These are phyloP conservation scores for Falciphora oryzae DNA, from an alignment of 2,329 filamentous ascomycete species.

Conservation along the genomic window DNA sequence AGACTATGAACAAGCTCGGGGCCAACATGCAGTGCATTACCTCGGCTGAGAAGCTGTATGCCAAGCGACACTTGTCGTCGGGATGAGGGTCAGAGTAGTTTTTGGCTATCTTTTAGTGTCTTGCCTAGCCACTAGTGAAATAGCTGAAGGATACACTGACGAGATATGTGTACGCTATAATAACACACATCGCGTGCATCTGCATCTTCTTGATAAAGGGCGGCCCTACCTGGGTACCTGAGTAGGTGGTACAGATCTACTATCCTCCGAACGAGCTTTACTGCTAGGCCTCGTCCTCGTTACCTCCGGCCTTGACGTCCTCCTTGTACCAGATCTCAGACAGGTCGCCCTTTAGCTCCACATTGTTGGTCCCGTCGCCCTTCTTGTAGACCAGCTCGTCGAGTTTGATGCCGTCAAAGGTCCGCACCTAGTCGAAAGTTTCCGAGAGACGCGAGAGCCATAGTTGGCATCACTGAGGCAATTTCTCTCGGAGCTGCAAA, in stretches of 20 bases:
- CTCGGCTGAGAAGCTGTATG: slow-evolving; percentile 67
- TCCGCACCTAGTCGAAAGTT: slow-evolving; percentile 27
- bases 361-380: slow-evolving; percentile 28
- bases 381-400: slow-evolving; percentile 30
- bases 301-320: slow-evolving; percentile 14
- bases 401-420: slow-evolving; percentile 36
- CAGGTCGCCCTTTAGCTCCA: slow-evolving; percentile 30
- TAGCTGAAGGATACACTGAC: too few relatives aligned
- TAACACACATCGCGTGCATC: too few relatives aligned
- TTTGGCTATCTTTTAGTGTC: too few relatives aligned
- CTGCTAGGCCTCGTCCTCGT: not conserved
- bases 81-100: too few relatives aligned
- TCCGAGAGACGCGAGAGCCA: too few relatives aligned
- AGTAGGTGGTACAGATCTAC: not conserved
- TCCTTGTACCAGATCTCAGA: slow-evolving; percentile 27
- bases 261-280: not conserved
- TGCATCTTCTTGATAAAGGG: too few relatives aligned
- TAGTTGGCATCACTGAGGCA: too few relatives aligned
- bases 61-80: slow-evolving; percentile 22
- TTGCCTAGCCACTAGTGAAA: too few relatives aligned
- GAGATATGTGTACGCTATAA: too few relatives aligned
- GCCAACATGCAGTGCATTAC: slow-evolving; percentile 87
- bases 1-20: slow-evolving; percentile 91
- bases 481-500: not conserved
- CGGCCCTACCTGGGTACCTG: too few relatives aligned